Evolutionary conservation across 106 monocot species (phyloP).

Genomic region (Apostasia ramifera): DNA sequence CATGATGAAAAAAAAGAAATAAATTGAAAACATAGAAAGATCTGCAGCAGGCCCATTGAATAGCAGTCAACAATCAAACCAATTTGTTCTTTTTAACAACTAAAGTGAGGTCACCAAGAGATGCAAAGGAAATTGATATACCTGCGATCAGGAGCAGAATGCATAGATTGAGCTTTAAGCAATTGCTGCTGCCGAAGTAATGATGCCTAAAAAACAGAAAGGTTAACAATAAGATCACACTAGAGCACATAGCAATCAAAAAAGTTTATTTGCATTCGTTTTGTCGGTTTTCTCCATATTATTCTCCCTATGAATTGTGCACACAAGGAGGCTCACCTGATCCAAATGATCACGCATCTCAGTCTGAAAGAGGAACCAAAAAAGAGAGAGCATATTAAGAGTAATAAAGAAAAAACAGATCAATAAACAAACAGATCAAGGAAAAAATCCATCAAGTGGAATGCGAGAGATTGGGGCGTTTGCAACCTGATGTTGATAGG

Average conservation of each 20-base stretch:
- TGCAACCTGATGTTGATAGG: conserved; percentile 52
- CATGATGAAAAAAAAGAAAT: background rate
- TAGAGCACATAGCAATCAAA: too few species aligned
- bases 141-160: conserved; percentile 72
- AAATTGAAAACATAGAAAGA: background rate
- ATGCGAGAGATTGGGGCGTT: background rate
- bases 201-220: conserved; percentile 35
- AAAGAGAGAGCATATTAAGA: background rate
- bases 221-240: background rate
- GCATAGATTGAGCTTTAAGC: conserved; percentile 57
- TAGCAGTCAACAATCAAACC: background rate
- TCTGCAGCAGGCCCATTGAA: background rate
- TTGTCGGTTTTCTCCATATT: background rate
- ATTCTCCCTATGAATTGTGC: too few species aligned
- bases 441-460: background rate
- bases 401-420: conserved; percentile 2
- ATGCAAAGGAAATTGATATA: conserved; percentile 14
- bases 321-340: conserved; percentile 30
- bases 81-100: background rate
- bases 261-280: background rate
- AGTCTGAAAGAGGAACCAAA: conserved; percentile 19
- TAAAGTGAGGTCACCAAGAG: background rate
- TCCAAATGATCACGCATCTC: conserved; percentile 60
- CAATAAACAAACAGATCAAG: background rate
- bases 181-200: conserved; percentile 80